Evolutionary conservation across 148 eudicot species (phyloP).

Genomic region (Camellia granthamiana): DNA sequence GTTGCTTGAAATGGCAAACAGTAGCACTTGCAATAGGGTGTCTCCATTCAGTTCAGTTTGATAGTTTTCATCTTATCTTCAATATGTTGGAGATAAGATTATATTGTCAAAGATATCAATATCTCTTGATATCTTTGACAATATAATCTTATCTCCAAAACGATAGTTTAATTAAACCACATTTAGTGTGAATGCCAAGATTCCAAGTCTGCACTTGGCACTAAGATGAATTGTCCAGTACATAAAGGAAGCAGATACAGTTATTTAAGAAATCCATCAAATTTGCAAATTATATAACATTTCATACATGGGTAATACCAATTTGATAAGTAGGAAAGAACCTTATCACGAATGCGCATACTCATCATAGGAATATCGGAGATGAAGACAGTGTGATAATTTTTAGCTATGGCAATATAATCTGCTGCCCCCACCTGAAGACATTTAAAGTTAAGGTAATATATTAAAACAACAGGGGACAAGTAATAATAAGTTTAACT

Average conservation of each 20-base stretch:
- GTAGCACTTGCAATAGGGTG: neutral
- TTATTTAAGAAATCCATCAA: neutral
- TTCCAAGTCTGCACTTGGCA: neutral
- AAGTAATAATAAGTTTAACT: neutral
- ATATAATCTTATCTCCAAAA: too few relatives aligned
- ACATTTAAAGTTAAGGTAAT: neutral
- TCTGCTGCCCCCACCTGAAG: conserved; percentile 93
- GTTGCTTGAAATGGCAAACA: conserved; percentile 1
- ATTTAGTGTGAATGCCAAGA: neutral
- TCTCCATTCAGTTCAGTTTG: neutral
- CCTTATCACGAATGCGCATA: conserved; percentile 97
- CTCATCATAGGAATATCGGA: conserved; percentile 86
- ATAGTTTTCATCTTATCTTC: neutral
- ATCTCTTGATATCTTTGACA: too few relatives aligned
- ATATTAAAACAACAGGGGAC: neutral
- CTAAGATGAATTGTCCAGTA: neutral
- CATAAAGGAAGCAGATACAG: neutral
- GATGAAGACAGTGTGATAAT: conserved; percentile 84
- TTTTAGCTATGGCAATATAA: conserved; percentile 84
- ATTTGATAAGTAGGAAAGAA: conserved; percentile 17
- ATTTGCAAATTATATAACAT: neutral
- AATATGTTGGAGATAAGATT: too few relatives aligned
- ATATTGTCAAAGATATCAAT: too few relatives aligned
- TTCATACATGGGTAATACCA: neutral
- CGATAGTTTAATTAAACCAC: neutral